Conservation (phyloP, 1,284 basidiomycete species). For the Cerrena zonata region DNA sequence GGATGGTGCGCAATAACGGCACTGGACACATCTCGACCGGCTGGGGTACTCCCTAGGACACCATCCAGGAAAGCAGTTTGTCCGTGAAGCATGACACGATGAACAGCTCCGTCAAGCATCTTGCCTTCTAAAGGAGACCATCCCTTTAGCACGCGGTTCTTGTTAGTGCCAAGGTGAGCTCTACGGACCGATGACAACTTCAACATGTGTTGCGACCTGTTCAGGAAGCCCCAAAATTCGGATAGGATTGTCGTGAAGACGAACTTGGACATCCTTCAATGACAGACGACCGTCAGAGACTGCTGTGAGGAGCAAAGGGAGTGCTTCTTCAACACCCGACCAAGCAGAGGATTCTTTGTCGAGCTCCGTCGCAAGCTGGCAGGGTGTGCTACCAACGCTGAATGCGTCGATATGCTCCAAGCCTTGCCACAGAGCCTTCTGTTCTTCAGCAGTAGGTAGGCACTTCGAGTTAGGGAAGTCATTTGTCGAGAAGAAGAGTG, state of each 20-base stretch:
- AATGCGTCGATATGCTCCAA: conserved; percentile 85
- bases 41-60: conserved; percentile 53
- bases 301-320: conserved; percentile 85
- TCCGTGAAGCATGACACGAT: conserved; percentile 89
- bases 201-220: conserved; percentile 82
- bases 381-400: conserved; percentile 83
- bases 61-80: conserved; percentile 91
- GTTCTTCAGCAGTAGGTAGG: conserved; percentile 77
- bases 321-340: conserved; percentile 83
- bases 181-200: conserved; percentile 86
- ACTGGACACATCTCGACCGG: conserved; percentile 80
- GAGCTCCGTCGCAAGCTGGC: conserved; percentile 67
- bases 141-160: conserved; percentile 24
- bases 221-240: conserved; percentile 89
- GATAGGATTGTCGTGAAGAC: conserved; percentile 88
- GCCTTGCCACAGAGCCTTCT: conserved; percentile 83
- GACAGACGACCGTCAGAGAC: conserved; percentile 78
- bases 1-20: conserved; percentile 51
- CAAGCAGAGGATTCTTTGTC: conserved; percentile 62
- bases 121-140: conserved; percentile 86
- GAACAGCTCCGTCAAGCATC: conserved; percentile 70
- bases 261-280: conserved; percentile 74
- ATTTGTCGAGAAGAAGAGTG: conserved; percentile 83
- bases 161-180: conserved; percentile 49
- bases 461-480: conserved; percentile 64